Base-by-base conservation (phyloP, 805 yeast genomes). In the Deakozyma indianensis region DNA sequence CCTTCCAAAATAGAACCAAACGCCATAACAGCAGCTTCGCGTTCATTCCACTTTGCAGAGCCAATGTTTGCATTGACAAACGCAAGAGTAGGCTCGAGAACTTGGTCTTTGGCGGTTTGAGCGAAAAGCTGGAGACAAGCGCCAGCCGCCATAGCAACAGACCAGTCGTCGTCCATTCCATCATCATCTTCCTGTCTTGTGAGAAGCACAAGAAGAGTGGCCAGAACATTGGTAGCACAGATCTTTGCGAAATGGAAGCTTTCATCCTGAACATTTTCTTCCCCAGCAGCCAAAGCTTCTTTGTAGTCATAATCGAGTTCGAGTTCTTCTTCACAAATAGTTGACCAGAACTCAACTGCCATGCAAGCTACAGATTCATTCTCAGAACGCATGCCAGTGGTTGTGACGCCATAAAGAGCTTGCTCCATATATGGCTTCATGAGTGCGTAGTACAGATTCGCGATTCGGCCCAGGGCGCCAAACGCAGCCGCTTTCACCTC, bases 11-110 rank as follows among this genome's bases (percentile, higher is more conserved):
- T 85, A 11, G 96, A 87, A 27, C 98, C 98, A 61, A 92, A 92
- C 0, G 98, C 96, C 98, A 92, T 92, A 3, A 92, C 96, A 1
- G 97, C 94, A 22, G 97, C 97, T 66, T 92, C 98, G 56, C 95
- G 80, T 46, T 76, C 66, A 64, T 92, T 77, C 98, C 98, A 92
- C 47, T 70, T 67, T 15, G 65, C 55, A 18, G 74, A 67, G 2
- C 63, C 62, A 45, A 92, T 73, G 58, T 84, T 83, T 41, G 74
- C 70, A 54, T 80, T 88, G 25, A 92, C 96, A 67, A 87, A 92
- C 46, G 71, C 73, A 51, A 92, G 65, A 3, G 95, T 83, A 38
- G 94, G 90, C 51, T 79, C 83, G 41, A 90, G 85, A 32, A 92
- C 88, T 52, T 78, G 79, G 59, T 82, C 78, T 14, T 90, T 94